Conservation (phyloP, 768 basidiomycete genomes). For the Trametes cubensis region DNA sequence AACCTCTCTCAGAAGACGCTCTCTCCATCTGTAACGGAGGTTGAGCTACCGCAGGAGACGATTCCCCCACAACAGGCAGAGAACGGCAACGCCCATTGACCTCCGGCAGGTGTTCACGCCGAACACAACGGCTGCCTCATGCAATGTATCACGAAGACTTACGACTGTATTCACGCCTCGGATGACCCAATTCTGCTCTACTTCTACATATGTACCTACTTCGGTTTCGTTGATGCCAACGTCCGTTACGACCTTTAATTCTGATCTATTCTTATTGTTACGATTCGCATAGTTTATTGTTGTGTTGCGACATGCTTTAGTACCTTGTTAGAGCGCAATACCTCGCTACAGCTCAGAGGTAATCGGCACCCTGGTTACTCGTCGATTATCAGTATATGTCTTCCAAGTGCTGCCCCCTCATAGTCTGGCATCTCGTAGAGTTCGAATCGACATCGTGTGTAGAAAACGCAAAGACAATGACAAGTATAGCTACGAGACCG, state of each 20-base stretch:
- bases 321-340: neutral
- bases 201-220: slow-evolving; percentile 1
- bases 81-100: slow-evolving; percentile 9
- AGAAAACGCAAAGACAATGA: too few species aligned
- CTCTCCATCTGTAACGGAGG: slow-evolving; percentile 27
- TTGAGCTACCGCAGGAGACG: slow-evolving; percentile 23
- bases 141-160: slow-evolving; percentile 15
- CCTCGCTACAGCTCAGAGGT: too few species aligned
- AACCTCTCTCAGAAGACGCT: slow-evolving; percentile 33
- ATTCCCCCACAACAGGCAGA: slow-evolving; percentile 1
- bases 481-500: too few species aligned
- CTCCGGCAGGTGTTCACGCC: neutral
- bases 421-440: too few species aligned
- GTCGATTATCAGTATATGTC: too few species aligned
- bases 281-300: neutral
- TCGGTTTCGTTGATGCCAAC: neutral
- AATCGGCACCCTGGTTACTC: too few species aligned
- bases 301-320: neutral
- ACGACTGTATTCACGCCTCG: slow-evolving; percentile 12
- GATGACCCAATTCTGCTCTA: neutral
- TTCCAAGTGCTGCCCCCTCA: too few species aligned
- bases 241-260: neutral
- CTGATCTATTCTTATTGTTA: neutral
- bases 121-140: neutral
- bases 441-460: too few species aligned